These are phyloP conservation scores for Epichloe bromicola DNA, from an alignment of 2,329 filamentous ascomycete species.

Conservation along the genomic window DNA sequence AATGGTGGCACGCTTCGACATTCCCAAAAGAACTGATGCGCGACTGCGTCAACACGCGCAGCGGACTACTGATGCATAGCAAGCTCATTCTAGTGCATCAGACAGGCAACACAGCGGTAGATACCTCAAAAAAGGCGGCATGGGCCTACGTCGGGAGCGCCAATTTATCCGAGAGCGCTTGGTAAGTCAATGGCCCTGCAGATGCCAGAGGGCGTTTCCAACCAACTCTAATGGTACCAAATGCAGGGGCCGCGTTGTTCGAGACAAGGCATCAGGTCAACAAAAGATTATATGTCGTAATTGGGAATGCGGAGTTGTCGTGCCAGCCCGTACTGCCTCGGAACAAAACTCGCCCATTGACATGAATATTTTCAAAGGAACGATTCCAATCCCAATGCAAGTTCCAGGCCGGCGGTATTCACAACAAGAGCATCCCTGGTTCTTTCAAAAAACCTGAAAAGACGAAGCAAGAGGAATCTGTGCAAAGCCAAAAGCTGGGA, in stretches of 20 bases:
- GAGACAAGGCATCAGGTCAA: conserved; percentile 51
- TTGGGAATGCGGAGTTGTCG: conserved; percentile 87
- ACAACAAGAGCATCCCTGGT: conserved; percentile 28
- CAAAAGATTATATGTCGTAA: conserved; percentile 76
- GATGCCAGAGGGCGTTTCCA: background rate
- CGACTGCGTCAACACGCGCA: conserved; percentile 60
- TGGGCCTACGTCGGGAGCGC: conserved; percentile 87
- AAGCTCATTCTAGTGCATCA: conserved; percentile 53
- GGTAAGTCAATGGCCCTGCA: conserved; percentile 38
- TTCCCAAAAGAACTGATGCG: conserved; percentile 64
- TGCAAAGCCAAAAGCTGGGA: background rate
- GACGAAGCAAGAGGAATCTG: conserved; percentile 2
- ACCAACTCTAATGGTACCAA: conserved; percentile 1
- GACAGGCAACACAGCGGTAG: background rate
- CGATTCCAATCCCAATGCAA: conserved; percentile 51
- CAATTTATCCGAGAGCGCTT: conserved; percentile 87
- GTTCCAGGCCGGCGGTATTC: conserved; percentile 41
- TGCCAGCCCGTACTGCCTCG: conserved; percentile 37
- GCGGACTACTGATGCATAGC: conserved; percentile 73
- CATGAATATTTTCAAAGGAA: conserved; percentile 34
- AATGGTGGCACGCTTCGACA: conserved; percentile 53
- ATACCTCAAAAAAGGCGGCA: conserved; percentile 19
- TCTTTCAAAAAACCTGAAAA: conserved; percentile 20
- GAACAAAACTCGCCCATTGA: conserved; percentile 7
- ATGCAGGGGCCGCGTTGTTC: conserved; percentile 62